A percentile compares a stretch with the other conserved stretches of the same genome.
Conservation (phyloP, 495 filamentous ascomycete genomes). For the Xylaria longipes region DNA sequence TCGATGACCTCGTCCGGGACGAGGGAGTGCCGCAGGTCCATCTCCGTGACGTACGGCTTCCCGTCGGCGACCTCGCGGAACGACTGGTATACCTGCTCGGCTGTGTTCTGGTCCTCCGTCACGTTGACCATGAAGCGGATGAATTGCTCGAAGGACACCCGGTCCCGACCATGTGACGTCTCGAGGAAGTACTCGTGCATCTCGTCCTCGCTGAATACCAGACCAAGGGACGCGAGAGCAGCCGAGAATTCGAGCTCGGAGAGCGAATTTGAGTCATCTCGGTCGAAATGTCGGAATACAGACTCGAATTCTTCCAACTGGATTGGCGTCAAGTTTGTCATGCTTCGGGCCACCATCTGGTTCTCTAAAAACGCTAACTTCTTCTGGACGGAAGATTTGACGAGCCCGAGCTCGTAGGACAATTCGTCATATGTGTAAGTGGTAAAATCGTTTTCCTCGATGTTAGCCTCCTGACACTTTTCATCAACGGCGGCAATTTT, state of each 20-base stretch:
- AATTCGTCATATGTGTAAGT: conserved; percentile 97
- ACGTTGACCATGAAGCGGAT: conserved; percentile 99
- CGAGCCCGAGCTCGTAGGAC: conserved; percentile 89
- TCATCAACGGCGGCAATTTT: conserved; percentile 81
- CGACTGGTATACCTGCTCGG: conserved; percentile 95
- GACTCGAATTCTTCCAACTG: conserved; percentile 98
- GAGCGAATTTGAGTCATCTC: conserved; percentile 89
- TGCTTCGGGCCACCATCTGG: conserved; percentile 92
- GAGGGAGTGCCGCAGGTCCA: conserved; percentile 91
- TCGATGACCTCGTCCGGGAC: conserved; percentile 97
- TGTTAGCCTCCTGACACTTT: conserved; percentile 94
- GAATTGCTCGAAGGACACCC: conserved; percentile 97
- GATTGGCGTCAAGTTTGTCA: conserved; percentile 98
- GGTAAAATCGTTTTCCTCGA: conserved; percentile 98
- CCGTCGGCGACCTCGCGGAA: conserved; percentile 98
- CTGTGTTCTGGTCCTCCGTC: conserved; percentile 97
- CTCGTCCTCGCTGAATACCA: conserved; percentile 94
- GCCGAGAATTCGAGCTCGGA: conserved; percentile 95
- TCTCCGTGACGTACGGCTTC: conserved; percentile 97
- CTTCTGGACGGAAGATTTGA: conserved; percentile 88
- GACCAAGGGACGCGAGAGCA: conserved; percentile 86
- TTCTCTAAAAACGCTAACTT: conserved; percentile 97
- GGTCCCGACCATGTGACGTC: conserved; percentile 73
- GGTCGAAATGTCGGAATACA: conserved; percentile 96
- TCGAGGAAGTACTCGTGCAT: conserved; percentile 91